Evolutionary conservation across 225 moss, liverwort and hornwort species (phyloP).

Genomic region (Thuidium tamariscinum): DNA sequence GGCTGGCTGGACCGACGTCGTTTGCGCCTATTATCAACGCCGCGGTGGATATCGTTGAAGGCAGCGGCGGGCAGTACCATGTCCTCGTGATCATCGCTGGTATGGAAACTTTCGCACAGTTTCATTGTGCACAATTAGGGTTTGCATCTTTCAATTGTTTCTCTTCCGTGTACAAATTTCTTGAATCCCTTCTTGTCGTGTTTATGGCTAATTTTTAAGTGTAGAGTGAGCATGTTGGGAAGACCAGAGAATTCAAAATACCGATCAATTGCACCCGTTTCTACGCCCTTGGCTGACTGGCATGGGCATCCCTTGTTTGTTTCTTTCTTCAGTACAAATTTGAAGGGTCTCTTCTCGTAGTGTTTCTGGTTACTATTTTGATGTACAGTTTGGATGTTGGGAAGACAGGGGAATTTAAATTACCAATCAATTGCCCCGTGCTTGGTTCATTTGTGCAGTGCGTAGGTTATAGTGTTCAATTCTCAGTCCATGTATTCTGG

Average conservation of each 20-base stretch:
- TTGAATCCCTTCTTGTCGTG: background rate
- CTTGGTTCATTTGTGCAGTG: background rate
- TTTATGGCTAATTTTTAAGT: background rate
- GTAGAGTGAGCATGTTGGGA: background rate
- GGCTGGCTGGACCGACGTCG: conserved; percentile 75
- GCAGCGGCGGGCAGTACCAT: conserved; percentile 82
- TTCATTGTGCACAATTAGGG: background rate
- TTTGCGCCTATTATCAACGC: conserved; percentile 81
- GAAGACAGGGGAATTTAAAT: background rate
- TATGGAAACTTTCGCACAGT: background rate
- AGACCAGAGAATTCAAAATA: background rate
- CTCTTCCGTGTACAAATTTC: background rate
- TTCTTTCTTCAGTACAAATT: background rate
- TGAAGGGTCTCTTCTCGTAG: background rate
- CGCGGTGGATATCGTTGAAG: conserved; percentile 69
- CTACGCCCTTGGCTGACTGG: background rate
- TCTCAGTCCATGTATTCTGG: background rate
- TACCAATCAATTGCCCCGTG: background rate
- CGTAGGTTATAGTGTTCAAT: background rate
- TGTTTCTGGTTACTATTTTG: background rate
- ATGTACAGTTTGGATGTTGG: background rate
- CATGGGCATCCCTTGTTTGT: background rate
- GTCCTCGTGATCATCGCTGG: conserved; percentile 85
- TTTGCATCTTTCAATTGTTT: background rate
- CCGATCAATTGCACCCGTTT: background rate